phyloP scores from a whole-genome alignment of 2,329 filamentous ascomycete genomes.

The Dissoconium aciculare region DNA sequence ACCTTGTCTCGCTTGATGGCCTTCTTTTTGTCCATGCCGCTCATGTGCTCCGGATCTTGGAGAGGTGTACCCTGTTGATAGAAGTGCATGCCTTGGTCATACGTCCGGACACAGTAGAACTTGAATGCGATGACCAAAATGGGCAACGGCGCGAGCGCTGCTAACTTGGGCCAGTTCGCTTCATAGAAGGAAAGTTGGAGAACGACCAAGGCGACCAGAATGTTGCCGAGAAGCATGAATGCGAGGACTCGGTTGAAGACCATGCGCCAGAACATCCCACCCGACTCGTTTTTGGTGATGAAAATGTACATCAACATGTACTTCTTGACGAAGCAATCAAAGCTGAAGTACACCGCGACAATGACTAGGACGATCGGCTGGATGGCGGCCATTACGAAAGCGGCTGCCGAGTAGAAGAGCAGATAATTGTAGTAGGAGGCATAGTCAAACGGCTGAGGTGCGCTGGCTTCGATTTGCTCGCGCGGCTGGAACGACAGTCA shows the following conservation, averaged over 20 bases:
- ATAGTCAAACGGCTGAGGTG: slow-evolving; percentile 85
- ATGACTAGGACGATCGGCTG: slow-evolving; percentile 80
- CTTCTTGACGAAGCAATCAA: slow-evolving; percentile 87
- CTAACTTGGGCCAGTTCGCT: slow-evolving; percentile 44
- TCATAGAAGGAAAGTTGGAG: slow-evolving; percentile 26
- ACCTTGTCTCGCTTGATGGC: slow-evolving; percentile 47
- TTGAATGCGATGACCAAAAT: slow-evolving; percentile 75
- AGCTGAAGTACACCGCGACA: slow-evolving; percentile 72
- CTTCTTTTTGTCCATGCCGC: slow-evolving; percentile 25
- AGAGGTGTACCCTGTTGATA: slow-evolving; percentile 53
- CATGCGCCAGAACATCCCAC: slow-evolving; percentile 80
- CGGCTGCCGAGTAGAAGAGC: slow-evolving; percentile 81
- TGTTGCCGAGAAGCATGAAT: slow-evolving; percentile 59
- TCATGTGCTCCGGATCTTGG: slow-evolving; percentile 21
- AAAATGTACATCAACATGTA: slow-evolving; percentile 87
- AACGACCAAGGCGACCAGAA: slow-evolving; percentile 62
- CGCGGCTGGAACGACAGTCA: slow-evolving; percentile 39
- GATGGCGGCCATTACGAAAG: slow-evolving; percentile 66
- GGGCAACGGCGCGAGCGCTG: slow-evolving; percentile 54
- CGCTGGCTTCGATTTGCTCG: slow-evolving; percentile 81
- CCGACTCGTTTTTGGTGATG: slow-evolving; percentile 90
- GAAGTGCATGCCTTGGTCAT: slow-evolving; percentile 68
- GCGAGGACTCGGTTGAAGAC: slow-evolving; percentile 89
- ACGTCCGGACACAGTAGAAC: slow-evolving; percentile 59
- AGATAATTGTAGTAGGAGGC: slow-evolving; percentile 98